These are phyloP conservation scores for Xanthoconium purpureum DNA, from an alignment of 768 basidiomycete species.

Conservation along the genomic window DNA sequence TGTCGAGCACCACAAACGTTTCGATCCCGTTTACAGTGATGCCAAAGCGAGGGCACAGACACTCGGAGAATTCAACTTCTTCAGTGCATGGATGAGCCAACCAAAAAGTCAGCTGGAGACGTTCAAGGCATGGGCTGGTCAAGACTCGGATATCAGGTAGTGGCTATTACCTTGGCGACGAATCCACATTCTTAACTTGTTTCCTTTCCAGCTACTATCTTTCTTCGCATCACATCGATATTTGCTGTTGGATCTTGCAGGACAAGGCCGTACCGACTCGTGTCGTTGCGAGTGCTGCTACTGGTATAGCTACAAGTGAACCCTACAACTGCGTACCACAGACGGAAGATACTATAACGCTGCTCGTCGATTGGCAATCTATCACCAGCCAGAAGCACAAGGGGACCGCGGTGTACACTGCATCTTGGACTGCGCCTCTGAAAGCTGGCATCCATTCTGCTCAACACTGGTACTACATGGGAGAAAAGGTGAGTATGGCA, in stretches of 20 bases:
- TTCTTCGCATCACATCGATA: conserved; percentile 92
- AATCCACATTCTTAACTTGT: neutral
- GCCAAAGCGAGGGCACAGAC: conserved; percentile 72
- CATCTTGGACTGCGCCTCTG: conserved; percentile 91
- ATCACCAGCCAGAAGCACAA: conserved; percentile 67
- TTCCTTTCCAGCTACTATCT: conserved; percentile 72
- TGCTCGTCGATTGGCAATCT: conserved; percentile 92
- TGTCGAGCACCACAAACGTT: conserved; percentile 93
- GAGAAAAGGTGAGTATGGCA: conserved; percentile 60
- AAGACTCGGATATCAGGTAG: conserved; percentile 88
- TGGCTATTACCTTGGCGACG: neutral
- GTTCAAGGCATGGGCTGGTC: conserved; percentile 93
- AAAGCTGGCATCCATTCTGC: conserved; percentile 87
- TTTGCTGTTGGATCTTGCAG: conserved; percentile 82
- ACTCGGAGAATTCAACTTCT: conserved; percentile 92
- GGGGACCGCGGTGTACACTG: conserved; percentile 90
- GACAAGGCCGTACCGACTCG: conserved; percentile 74
- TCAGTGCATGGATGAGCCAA: conserved; percentile 97
- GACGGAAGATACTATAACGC: conserved; percentile 94
- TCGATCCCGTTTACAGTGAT: conserved; percentile 91
- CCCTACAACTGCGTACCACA: conserved; percentile 83
- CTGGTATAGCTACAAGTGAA: conserved; percentile 86
- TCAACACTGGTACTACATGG: conserved; percentile 96
- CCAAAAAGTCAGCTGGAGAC: conserved; percentile 94
- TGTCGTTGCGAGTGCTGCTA: conserved; percentile 87